phyloP scores from a whole-genome alignment of 768 basidiomycete genomes.

The Rhodotorula paludigena region DNA sequence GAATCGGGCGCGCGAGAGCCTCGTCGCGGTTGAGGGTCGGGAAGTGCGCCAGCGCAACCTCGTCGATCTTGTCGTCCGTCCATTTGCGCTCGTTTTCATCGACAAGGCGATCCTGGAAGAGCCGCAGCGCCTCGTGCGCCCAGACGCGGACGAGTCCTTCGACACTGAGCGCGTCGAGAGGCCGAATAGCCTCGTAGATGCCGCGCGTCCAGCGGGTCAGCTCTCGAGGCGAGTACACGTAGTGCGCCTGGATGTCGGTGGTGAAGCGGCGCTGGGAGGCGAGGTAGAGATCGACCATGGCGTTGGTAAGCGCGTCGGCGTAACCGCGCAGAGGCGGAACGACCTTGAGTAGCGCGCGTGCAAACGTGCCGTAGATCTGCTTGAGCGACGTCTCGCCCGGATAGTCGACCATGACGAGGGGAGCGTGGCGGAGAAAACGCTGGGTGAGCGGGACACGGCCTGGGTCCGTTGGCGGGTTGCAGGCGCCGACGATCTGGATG shows the following conservation, averaged over 20 bases:
- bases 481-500: slow-evolving; percentile 99
- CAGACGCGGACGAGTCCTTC: slow-evolving; percentile 95
- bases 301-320: slow-evolving; percentile 87
- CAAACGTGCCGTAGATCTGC: slow-evolving; percentile 98
- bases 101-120: slow-evolving; percentile 96
- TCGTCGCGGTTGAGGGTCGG: slow-evolving; percentile 83
- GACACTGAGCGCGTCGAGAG: slow-evolving; percentile 83
- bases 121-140: slow-evolving; percentile 93
- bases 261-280: slow-evolving; percentile 92
- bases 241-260: slow-evolving; percentile 94
- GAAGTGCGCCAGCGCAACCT: slow-evolving; percentile 79
- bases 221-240: slow-evolving; percentile 98
- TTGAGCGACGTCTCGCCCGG: slow-evolving; percentile 94
- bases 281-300: slow-evolving; percentile 94
- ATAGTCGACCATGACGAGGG: slow-evolving; percentile 98
- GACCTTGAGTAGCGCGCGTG: slow-evolving; percentile 90
- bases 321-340: slow-evolving; percentile 87
- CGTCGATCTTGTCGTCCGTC: slow-evolving; percentile 90
- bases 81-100: slow-evolving; percentile 84
- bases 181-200: slow-evolving; percentile 92
- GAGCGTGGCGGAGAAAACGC: slow-evolving; percentile 94
- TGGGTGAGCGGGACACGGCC: slow-evolving; percentile 97
- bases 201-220: slow-evolving; percentile 96
- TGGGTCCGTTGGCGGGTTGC: slow-evolving; percentile 98
- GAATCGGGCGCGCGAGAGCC: slow-evolving; percentile 78